Base-by-base conservation (phyloP, 352 stramenopile genomes). In the Elongisporangium anandrum region DNA sequence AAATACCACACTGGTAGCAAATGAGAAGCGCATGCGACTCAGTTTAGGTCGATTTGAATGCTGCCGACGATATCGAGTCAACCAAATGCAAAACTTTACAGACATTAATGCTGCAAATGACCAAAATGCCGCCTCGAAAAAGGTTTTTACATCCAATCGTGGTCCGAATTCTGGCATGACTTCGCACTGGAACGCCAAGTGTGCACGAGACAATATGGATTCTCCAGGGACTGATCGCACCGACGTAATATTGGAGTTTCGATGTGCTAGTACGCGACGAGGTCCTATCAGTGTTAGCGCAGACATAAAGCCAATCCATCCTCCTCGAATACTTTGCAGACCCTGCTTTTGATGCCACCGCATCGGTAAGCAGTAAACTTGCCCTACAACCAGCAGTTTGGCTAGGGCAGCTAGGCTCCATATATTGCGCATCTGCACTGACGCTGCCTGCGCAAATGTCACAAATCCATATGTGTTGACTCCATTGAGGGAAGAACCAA, bases 361-460 rank as follows among this genome's bases (percentile, higher is more conserved):
- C 34, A 12, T 17, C 13, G 34, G 34, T 45, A 45, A 45, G 10
- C 34, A 45, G 34, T 45, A 17, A 15, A 45, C 34, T 45, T 45
- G 34, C 3, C 1, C 17, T 34, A 55, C 49, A n/a, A 78, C 26
- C 4, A 60, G 20, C 4, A 65, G 8, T 51, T 66, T 78, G 22
- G 65, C 60, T 7, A 78, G 49, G 13, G 82, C 53, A 54, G 71
- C 71, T 17, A 85, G 22, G 19, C 74, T 29, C 73, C 71, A 85
- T 5, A 81, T 70, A 9, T 64, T 65, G 12, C 76, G 76, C 71
- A 85, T 83, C 24, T 82, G 71, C 8, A 81, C 56, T 0, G 71
- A 68, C 2, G 68, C 63, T 21, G 72, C 64, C 7, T 60, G 50
- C 16, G 72, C 48, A 24, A 79, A 82, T 9, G 61, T 50, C 41